Conservation (phyloP, 2,329 filamentous ascomycete genomes). For the Salinomyces thailandicus region DNA sequence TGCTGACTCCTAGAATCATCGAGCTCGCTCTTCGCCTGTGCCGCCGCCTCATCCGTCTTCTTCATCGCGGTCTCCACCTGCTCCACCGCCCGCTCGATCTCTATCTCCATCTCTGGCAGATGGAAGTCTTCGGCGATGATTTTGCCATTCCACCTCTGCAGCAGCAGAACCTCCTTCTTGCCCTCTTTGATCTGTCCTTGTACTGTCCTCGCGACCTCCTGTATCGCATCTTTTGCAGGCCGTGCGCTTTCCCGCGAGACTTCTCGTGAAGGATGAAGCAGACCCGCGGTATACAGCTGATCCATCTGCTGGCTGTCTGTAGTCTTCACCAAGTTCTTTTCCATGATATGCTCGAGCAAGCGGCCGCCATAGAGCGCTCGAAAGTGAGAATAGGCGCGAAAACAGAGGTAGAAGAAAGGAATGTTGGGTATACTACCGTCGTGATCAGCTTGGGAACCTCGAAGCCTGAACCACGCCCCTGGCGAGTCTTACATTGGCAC, state of each 20-base stretch:
- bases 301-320: conserved; percentile 61
- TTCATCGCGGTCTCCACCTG: conserved; percentile 39
- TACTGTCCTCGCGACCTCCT: conserved; percentile 30
- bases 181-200: conserved; percentile 31
- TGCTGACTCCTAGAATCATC: not conserved
- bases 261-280: conserved; percentile 34
- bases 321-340: conserved; percentile 58
- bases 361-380: conserved; percentile 73
- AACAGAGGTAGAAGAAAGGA: conserved; percentile 91
- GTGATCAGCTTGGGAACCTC: conserved; percentile 8
- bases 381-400: conserved; percentile 87
- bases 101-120: conserved; percentile 43
- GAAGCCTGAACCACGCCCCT: not conserved
- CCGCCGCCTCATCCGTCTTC: conserved; percentile 10
- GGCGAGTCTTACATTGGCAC: conserved; percentile 62
- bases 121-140: conserved; percentile 40
- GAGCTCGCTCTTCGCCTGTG: conserved; percentile 6
- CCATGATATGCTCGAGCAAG: conserved; percentile 70
- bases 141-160: conserved; percentile 42
- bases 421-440: conserved; percentile 71
- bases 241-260: conserved; percentile 29
- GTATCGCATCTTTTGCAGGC: conserved; percentile 29
- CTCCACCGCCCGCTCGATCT: conserved; percentile 43
- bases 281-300: conserved; percentile 54
- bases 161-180: conserved; percentile 37